Evolutionary conservation across 208 protist genomes (phyloP).

Genomic region (Vickermania ingenoplastis): DNA sequence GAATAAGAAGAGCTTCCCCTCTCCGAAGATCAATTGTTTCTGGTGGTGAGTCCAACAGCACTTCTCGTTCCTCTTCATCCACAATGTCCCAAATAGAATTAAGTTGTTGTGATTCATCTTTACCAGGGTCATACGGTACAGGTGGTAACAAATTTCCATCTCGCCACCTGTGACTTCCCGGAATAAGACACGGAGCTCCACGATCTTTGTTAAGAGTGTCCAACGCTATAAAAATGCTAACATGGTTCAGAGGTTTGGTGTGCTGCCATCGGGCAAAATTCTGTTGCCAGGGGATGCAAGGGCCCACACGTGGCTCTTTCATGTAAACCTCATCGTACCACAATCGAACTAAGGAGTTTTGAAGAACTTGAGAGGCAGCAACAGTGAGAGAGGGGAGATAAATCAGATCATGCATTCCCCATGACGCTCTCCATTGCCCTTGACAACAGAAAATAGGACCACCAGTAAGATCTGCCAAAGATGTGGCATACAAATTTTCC

Average conservation of each 20-base stretch:
- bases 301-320: slow-evolving; percentile 58
- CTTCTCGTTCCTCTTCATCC: slow-evolving; percentile 63
- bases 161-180: slow-evolving; percentile 75
- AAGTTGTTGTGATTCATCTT: slow-evolving; percentile 63
- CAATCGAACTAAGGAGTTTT: slow-evolving; percentile 65
- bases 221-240: slow-evolving; percentile 65
- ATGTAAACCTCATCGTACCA: slow-evolving; percentile 84
- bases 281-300: slow-evolving; percentile 78
- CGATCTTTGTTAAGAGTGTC: slow-evolving; percentile 77
- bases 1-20: slow-evolving; percentile 75
- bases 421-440: slow-evolving; percentile 70
- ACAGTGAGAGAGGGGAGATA: slow-evolving; percentile 73
- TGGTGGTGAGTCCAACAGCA: slow-evolving; percentile 75
- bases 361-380: slow-evolving; percentile 67
- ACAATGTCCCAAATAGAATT: slow-evolving; percentile 81
- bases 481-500: slow-evolving; percentile 72
- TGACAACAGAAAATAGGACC: slow-evolving; percentile 81
- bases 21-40: slow-evolving; percentile 60
- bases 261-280: slow-evolving; percentile 78
- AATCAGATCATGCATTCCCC: slow-evolving; percentile 83
- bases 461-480: slow-evolving; percentile 58
- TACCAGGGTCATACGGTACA: slow-evolving; percentile 50
- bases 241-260: slow-evolving; percentile 58
- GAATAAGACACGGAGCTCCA: slow-evolving; percentile 71
- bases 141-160: slow-evolving; percentile 51